Base-by-base conservation (phyloP, 768 basidiomycete genomes). In the Butyriboletus loyo region DNA sequence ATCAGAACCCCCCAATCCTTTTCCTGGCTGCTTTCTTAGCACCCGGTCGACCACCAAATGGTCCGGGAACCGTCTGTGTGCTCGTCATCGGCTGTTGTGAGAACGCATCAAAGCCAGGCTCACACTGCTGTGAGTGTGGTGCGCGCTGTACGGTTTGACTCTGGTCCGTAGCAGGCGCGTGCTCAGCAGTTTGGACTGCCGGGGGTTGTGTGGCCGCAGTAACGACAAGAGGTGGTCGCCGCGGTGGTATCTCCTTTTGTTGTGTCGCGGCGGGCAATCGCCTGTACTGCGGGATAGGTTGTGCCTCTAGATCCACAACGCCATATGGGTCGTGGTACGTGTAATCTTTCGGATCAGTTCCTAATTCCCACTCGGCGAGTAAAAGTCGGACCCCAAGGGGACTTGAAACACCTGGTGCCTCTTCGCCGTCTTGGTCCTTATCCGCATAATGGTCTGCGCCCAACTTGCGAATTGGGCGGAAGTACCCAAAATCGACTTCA, bases 1-100 rank as follows among this genome's bases (percentile, higher is more conserved):
- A 46, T 79, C 68, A 92, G 65, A 92, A 92, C 8, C 90, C 90
- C 10, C 86, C 87, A 37, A 89, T 39, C 22, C 89, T 75, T 69
- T 86, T 91, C 74, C 85, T 89, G 21, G 56, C 65, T 25, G 68
- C 51, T 64, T 83, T 86, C 71, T 80, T 87, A 14, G 60, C 58
- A 15, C 53, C 52, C 24, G 76, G 77, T 36, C 86, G 77, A 22
- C 86, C 87, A 31, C 89, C 89, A 68, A 83, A 82, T 0, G 76
- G 80, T 3, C 90, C 89, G 5, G 89, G 81, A 10, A 89, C 66
- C 7, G 85, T 69, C 64, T 92, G 89, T 2, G 89, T 92, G 56
- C 80, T 89, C 32, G 75, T 69, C 70, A 81, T 71, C 15, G 70
- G 56, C 17, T 77, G 76, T 54, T 85, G 82, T 17, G 72, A 71